phyloP scores from a whole-genome alignment of 140 eudicot genomes.

The Stevia rebaudiana region DNA sequence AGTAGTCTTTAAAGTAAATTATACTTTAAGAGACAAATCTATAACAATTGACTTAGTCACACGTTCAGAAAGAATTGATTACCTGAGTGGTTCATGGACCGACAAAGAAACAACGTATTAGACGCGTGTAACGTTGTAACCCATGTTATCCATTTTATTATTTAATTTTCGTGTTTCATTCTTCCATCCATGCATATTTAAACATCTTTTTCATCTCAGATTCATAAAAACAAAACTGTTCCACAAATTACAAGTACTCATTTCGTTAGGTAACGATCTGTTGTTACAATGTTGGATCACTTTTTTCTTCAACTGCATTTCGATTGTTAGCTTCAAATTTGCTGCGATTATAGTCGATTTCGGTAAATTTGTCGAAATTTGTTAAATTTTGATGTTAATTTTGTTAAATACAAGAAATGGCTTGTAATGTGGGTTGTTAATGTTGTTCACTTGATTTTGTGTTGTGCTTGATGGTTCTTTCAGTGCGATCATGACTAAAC shows the following conservation, averaged over 20 bases:
- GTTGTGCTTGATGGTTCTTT: background rate
- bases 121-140: constrained; percentile 1
- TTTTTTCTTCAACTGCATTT: background rate
- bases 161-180: background rate
- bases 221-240: too few relatives aligned
- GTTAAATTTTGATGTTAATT: background rate
- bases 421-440: constrained; percentile 1
- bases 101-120: too few relatives aligned
- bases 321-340: background rate
- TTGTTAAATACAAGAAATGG: background rate
- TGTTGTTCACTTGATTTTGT: constrained; percentile 2
- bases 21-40: too few relatives aligned
- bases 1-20: too few relatives aligned
- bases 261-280: constrained; percentile 18
- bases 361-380: background rate
- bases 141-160: background rate
- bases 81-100: too few relatives aligned
- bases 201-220: too few relatives aligned
- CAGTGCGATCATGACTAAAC: background rate
- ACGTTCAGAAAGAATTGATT: too few relatives aligned
- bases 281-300: constrained; percentile 11
- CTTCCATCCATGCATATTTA: too few relatives aligned
- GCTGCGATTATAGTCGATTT: constrained; percentile 4
- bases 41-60: too few relatives aligned
- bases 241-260: background rate